Percentiles rank a stretch among this genome's conserved stretches.
phyloP scores from a whole-genome alignment of 2,329 filamentous ascomycete species.

The Arachnomyces sp. region DNA sequence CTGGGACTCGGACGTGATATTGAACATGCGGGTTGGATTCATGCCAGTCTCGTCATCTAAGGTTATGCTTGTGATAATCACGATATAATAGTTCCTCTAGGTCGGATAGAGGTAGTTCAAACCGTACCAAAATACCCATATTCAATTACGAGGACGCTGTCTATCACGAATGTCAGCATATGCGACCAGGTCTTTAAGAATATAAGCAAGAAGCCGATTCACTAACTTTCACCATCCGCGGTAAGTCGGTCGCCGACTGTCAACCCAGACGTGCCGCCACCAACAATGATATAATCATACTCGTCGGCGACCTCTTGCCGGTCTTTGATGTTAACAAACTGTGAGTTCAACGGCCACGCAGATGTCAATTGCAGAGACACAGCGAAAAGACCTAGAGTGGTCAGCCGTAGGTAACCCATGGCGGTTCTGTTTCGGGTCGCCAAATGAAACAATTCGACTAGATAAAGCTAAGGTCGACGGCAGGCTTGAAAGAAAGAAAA shows the following conservation, averaged over 20 bases:
- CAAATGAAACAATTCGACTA: too few species aligned
- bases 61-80: not conserved
- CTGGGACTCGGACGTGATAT: slow-evolving; percentile 19
- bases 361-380: not conserved
- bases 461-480: too few species aligned
- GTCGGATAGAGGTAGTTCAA: not conserved
- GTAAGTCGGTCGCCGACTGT: slow-evolving; percentile 4
- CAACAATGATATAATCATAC: slow-evolving; percentile 5
- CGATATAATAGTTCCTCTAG: not conserved
- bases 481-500: too few species aligned
- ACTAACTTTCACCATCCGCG: slow-evolving; percentile 3
- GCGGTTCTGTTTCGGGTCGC: not conserved
- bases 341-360: not conserved
- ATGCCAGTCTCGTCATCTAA: slow-evolving; percentile 13
- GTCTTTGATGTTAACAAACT: not conserved
- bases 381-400: not conserved
- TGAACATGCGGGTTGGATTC: slow-evolving; percentile 17
- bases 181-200: not conserved
- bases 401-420: not conserved
- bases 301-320: not conserved
- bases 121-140: slow-evolving; percentile 2
- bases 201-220: not conserved
- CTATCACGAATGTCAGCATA: slow-evolving; percentile 1
- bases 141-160: slow-evolving; percentile 1
- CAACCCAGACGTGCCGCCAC: slow-evolving; percentile 2